Base-by-base conservation (phyloP, 192 early-diverging fungal genomes). In the Entophlyctis luteolus region DNA sequence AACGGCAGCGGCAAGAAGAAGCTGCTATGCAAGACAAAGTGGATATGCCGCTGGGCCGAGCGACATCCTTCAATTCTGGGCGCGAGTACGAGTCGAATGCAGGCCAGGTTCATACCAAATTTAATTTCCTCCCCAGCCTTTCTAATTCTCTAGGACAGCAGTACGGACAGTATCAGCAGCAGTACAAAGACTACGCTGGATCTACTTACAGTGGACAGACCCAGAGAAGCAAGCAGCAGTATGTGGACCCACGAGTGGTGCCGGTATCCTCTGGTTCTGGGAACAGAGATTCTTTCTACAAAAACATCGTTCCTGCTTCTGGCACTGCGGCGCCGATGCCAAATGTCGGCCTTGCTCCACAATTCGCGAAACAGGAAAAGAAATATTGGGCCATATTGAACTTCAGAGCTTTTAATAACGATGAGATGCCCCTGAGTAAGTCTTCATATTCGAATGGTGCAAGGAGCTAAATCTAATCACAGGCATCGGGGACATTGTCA, bases 231-330 rank as follows among this genome's bases (percentile, higher is more conserved):
- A 42, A 12, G 39, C 39, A 42, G 39, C 39, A 42, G 5, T 33
- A 29, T 56, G 28, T 16, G 0, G 18, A 56, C 8, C 29, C 31
- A 6, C 12, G 29, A 4, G 8, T 12, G 10, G 5, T 12, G 10
- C 31, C 20, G 4, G 28, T 6, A 8, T 8, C 23, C 1, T 18
- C 4, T 42, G 4, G 37, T 12, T 18, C 36, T 45, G 58, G 58
- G 29, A 59, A 42, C 58, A 59, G 35, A 39, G 58, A 59, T 4
- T 59, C 58, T 36, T 45, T 42, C 45, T 59, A 59, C 38, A 59
- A 60, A 60, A 16, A 35, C 38, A 60, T 60, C 36, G 58, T 60
- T 3, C 58, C 58, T 2, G 23, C 28, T 6, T 23, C 4, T 14
- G n/a, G 36, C 12, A 20, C 18, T 22, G 6, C 12, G 18, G 16